These are phyloP conservation scores for Quercus wislizeni DNA, from an alignment of 306 rosid genomes.

Conservation along the genomic window DNA sequence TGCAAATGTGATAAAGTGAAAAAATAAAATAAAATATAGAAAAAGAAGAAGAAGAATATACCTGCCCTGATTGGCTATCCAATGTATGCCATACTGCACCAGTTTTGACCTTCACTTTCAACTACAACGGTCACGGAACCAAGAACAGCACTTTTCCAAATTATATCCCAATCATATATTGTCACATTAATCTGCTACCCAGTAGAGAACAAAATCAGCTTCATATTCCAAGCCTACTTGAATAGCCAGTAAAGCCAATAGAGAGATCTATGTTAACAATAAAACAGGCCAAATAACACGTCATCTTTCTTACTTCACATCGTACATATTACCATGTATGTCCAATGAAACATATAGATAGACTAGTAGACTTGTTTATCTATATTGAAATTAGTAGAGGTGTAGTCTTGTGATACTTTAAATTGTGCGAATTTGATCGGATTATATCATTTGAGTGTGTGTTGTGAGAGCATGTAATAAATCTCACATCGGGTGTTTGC, in stretches of 20 bases:
- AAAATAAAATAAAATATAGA: too few relatives aligned
- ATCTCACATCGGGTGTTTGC: too few relatives aligned
- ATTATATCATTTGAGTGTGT: too few relatives aligned
- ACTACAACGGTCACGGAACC: constrained; percentile 91
- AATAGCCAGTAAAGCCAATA: constrained; percentile 26
- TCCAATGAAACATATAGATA: neutral
- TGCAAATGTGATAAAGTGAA: too few relatives aligned
- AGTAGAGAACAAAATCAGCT: constrained; percentile 48
- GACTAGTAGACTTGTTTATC: too few relatives aligned
- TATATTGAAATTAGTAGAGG: too few relatives aligned
- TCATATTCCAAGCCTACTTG: constrained; percentile 42
- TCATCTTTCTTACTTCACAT: constrained; percentile 4
- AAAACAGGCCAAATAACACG: neutral
- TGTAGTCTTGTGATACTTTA: too few relatives aligned
- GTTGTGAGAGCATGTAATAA: too few relatives aligned
- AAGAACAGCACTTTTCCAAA: constrained; percentile 96
- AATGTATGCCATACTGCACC: constrained; percentile 85
- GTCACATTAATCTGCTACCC: constrained; percentile 80
- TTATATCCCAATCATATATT: constrained; percentile 97
- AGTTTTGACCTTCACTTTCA: constrained; percentile 85
- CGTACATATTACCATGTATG: neutral
- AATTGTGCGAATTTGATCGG: too few relatives aligned
- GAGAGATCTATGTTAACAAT: constrained; percentile 20
- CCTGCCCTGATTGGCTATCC: constrained; percentile 95
- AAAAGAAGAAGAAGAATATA: constrained; percentile 18